A percentile compares a stretch with the other conserved stretches of the same genome.
phyloP scores from a whole-genome alignment of 78 protist genomes.

The Polysphondylium violaceum region DNA sequence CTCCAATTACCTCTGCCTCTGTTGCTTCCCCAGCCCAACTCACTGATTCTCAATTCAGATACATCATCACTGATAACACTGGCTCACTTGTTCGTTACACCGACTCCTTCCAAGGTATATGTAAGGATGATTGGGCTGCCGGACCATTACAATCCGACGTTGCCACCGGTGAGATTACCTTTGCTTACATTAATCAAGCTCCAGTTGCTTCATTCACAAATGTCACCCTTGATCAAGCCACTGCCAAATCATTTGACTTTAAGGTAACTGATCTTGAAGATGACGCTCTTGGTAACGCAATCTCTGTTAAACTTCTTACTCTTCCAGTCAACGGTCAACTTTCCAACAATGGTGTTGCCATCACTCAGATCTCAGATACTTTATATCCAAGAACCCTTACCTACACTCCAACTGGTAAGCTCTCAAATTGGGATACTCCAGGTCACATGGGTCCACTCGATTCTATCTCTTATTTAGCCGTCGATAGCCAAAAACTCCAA shows the following conservation, averaged over 20 bases:
- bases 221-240: not conserved
- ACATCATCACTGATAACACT: too few species aligned
- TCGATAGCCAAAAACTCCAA: not conserved
- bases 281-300: not conserved
- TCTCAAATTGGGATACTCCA: slow-evolving; percentile 10
- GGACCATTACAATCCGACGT: not conserved
- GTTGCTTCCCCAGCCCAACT: not conserved
- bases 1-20: not conserved
- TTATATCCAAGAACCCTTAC: not conserved
- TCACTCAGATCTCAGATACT: not conserved
- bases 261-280: slow-evolving; percentile 2
- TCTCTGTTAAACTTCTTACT: not conserved
- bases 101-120: not conserved
- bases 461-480: not conserved
- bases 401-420: slow-evolving; percentile 18
- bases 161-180: not conserved
- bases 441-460: slow-evolving; percentile 58
- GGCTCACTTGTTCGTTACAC: not conserved
- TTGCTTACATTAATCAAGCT: slow-evolving; percentile 13
- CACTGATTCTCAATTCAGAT: not conserved
- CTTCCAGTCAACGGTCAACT: slow-evolving; percentile 46
- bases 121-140: not conserved
- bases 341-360: not conserved
- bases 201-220: slow-evolving; percentile 7
- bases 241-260: not conserved